These are phyloP conservation scores for Penicillium arizonense DNA, from an alignment of 495 filamentous ascomycete genomes.

Conservation along the genomic window DNA sequence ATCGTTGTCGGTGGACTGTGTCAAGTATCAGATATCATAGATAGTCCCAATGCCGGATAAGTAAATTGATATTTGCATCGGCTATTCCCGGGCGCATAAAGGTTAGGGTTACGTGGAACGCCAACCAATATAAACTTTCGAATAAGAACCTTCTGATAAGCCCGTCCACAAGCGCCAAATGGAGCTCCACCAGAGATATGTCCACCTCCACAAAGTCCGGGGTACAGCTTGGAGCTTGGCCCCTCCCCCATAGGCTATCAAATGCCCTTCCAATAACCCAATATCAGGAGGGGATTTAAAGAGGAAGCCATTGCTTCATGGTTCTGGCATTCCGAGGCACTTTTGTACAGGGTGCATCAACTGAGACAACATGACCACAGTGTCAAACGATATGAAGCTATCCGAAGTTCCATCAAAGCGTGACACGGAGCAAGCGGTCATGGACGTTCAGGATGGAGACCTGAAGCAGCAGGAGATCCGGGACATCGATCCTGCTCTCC, in stretches of 20 bases:
- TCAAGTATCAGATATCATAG: background rate
- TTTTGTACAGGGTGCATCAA: background rate
- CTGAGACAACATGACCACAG: background rate
- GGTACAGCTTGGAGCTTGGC: conserved; percentile 8
- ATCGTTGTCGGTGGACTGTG: too few species aligned
- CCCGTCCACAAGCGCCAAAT: conserved; percentile 3
- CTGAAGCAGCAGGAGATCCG: conserved; percentile 1
- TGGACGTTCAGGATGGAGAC: conserved; percentile 4
- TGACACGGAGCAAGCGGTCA: conserved; percentile 6
- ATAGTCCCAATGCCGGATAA: background rate
- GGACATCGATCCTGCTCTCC: conserved; percentile 11
- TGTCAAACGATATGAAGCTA: conserved; percentile 4
- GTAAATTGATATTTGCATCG: too few species aligned
- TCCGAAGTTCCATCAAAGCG: conserved; percentile 5
- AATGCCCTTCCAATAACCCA: background rate
- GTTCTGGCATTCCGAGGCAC: background rate
- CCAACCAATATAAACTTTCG: too few species aligned
- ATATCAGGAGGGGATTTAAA: conserved; percentile 7
- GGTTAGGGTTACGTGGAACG: too few species aligned
- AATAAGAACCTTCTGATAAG: background rate
- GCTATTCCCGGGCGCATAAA: too few species aligned
- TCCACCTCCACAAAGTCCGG: conserved; percentile 11
- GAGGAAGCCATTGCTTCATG: conserved; percentile 4
- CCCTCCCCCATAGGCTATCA: conserved; percentile 1
- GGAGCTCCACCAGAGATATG: conserved; percentile 6